Conservation (phyloP, 2,329 filamentous ascomycete genomes). For the Sclerotinia nivalis region DNA sequence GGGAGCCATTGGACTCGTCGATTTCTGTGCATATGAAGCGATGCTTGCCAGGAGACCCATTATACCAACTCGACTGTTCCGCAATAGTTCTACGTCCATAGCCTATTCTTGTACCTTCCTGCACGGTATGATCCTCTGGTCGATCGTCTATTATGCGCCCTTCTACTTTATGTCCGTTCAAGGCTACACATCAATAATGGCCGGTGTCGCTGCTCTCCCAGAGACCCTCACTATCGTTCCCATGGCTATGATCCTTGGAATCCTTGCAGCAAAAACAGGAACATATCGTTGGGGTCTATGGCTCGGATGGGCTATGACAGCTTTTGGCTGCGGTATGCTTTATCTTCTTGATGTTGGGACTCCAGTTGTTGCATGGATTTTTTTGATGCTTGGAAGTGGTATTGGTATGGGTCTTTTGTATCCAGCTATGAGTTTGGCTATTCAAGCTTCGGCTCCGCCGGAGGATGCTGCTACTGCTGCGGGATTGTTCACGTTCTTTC, state of each 20-base stretch:
- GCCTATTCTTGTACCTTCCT: slow-evolving; percentile 52
- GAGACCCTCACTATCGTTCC: slow-evolving; percentile 61
- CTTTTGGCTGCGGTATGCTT: slow-evolving; percentile 57
- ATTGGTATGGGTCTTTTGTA: slow-evolving; percentile 58
- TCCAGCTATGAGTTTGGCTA: slow-evolving; percentile 58
- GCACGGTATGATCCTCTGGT: slow-evolving; percentile 57
- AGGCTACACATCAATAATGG: slow-evolving; percentile 51
- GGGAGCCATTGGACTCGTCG: slow-evolving; percentile 51
- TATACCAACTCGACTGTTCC: slow-evolving; percentile 46
- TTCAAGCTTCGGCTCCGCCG: slow-evolving; percentile 60
- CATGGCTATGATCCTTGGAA: slow-evolving; percentile 55
- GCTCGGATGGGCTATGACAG: slow-evolving; percentile 59
- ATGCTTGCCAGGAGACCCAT: slow-evolving; percentile 24
- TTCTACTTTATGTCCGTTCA: slow-evolving; percentile 53
- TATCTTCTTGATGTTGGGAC: slow-evolving; percentile 51
- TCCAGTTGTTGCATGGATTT: slow-evolving; percentile 55
- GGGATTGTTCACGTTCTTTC: slow-evolving; percentile 66
- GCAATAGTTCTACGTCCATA: slow-evolving; percentile 48
- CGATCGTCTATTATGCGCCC: slow-evolving; percentile 55
- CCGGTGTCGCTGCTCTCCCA: slow-evolving; percentile 57
- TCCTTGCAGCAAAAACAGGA: slow-evolving; percentile 55
- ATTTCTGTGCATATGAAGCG: slow-evolving; percentile 55
- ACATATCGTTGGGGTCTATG: slow-evolving; percentile 53
- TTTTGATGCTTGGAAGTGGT: slow-evolving; percentile 60
- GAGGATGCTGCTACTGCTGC: slow-evolving; percentile 59